A percentile compares a stretch with the other conserved stretches of the same genome.
Evolutionary conservation across 2,329 filamentous ascomycete species (phyloP).

Genomic region (Pyricularia sp.): DNA sequence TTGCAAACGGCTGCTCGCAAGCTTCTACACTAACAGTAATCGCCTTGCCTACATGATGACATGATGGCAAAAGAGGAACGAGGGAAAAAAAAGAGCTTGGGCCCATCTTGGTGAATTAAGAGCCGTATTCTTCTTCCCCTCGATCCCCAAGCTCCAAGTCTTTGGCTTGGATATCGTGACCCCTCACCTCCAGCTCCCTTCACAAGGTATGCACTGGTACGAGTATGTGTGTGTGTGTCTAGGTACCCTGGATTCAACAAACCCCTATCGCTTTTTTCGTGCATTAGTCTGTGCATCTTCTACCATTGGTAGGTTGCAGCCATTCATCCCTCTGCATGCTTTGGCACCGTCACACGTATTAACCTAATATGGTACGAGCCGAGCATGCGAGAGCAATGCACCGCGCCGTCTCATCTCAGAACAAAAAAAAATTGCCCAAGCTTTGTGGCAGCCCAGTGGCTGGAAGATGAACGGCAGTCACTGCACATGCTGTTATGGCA

Average conservation of each 20-base stretch:
- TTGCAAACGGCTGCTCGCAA: background rate
- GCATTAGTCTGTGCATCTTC: background rate
- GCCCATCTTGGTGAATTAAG: background rate
- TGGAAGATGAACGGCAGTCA: background rate
- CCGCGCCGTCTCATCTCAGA: background rate
- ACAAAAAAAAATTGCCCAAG: background rate
- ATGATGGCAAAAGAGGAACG: background rate
- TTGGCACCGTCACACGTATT: background rate
- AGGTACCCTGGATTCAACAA: too few species aligned
- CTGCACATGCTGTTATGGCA: too few species aligned
- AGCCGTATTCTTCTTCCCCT: background rate
- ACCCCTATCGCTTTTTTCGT: too few species aligned
- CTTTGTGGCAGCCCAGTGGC: background rate
- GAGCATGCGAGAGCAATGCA: background rate
- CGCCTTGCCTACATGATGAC: too few species aligned
- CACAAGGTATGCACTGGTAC: too few species aligned
- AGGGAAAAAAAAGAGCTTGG: background rate
- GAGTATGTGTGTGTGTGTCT: too few species aligned
- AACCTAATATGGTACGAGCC: background rate
- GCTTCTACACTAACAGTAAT: background rate
- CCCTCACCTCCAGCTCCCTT: too few species aligned
- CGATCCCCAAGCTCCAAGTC: background rate
- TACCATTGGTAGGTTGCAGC: background rate
- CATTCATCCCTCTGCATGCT: background rate
- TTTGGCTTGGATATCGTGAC: background rate